Percentiles rank a stretch among this genome's conserved stretches.
Conservation (phyloP, 306 rosid genomes). For the Nissolia schottii region DNA sequence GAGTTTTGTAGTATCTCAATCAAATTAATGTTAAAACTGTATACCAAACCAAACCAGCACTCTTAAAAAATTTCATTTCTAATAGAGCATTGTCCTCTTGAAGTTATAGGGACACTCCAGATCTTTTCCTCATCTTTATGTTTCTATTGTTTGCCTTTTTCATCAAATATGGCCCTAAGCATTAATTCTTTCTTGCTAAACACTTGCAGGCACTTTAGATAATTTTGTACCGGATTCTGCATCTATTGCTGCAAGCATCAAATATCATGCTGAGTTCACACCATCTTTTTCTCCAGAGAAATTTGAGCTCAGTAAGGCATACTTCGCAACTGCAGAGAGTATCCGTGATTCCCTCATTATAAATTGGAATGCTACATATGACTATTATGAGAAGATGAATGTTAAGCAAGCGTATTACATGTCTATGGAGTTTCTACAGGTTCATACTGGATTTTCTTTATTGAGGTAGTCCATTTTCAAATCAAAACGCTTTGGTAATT, state of each 20-base stretch:
- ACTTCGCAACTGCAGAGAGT: slow-evolving; percentile 81
- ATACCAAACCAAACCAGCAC: background rate
- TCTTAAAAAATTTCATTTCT: background rate
- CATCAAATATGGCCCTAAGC: background rate
- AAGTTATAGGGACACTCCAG: background rate
- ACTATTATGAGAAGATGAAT: slow-evolving; percentile 53
- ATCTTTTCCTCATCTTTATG: background rate
- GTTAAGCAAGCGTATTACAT: slow-evolving; percentile 90
- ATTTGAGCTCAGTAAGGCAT: slow-evolving; percentile 72
- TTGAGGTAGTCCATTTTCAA: background rate
- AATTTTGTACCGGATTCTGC: slow-evolving; percentile 56
- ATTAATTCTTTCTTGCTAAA: background rate
- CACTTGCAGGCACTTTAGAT: slow-evolving; percentile 28
- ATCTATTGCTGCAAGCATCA: slow-evolving; percentile 76
- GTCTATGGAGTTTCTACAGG: slow-evolving; percentile 99
- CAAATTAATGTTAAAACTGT: background rate
- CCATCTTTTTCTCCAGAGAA: slow-evolving; percentile 67
- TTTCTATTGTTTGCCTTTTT: background rate
- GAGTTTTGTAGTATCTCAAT: background rate
- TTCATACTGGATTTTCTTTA: slow-evolving; percentile 33
- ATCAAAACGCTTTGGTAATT: background rate
- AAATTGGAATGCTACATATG: slow-evolving; percentile 82
- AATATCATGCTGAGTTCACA: slow-evolving; percentile 91
- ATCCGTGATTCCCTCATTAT: slow-evolving; percentile 76
- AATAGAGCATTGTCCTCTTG: background rate